Conservation (phyloP, 163 green algal species). For the Scenedesmus sp. region DNA sequence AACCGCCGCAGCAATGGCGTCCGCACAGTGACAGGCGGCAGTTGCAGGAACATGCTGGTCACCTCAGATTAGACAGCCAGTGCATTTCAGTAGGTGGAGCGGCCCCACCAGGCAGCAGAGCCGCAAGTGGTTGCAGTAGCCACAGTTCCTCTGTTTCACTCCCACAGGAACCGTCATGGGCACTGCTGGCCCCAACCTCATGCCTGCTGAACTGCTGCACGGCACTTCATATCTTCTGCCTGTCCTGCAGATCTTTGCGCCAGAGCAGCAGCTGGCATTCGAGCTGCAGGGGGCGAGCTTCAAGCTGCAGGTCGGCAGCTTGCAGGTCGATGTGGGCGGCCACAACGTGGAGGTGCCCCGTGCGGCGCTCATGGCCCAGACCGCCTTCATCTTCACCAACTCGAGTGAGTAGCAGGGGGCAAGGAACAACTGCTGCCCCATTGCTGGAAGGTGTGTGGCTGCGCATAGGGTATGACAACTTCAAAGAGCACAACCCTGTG, state of each 20-base stretch:
- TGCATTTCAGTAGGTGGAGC: background rate
- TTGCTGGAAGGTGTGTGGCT: no score
- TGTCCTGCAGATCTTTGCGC: slow-evolving; percentile 81
- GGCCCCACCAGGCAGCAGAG: background rate
- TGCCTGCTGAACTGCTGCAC: slow-evolving; percentile 3
- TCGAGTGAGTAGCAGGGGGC: background rate
- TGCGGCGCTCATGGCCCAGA: slow-evolving; percentile 70
- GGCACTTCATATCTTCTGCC: background rate
- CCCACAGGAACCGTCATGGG: background rate
- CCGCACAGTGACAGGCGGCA: background rate
- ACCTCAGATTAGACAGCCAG: background rate
- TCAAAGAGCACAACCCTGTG: no score
- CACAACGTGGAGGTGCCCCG: slow-evolving; percentile 58
- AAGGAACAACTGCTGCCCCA: no score
- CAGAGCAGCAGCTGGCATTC: slow-evolving; percentile 89
- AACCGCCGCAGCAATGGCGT: background rate
- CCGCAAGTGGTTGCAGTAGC: background rate
- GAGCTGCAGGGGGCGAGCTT: slow-evolving; percentile 93
- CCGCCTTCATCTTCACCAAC: slow-evolving; percentile 85
- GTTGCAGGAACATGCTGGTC: background rate
- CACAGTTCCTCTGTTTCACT: background rate
- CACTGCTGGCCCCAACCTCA: background rate
- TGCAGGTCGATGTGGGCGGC: slow-evolving; percentile 70
- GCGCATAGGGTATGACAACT: no score
- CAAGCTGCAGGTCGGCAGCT: slow-evolving; percentile 77